These are phyloP conservation scores for Dioszegia aurantiaca DNA, from an alignment of 768 basidiomycete species.

Conservation along the genomic window DNA sequence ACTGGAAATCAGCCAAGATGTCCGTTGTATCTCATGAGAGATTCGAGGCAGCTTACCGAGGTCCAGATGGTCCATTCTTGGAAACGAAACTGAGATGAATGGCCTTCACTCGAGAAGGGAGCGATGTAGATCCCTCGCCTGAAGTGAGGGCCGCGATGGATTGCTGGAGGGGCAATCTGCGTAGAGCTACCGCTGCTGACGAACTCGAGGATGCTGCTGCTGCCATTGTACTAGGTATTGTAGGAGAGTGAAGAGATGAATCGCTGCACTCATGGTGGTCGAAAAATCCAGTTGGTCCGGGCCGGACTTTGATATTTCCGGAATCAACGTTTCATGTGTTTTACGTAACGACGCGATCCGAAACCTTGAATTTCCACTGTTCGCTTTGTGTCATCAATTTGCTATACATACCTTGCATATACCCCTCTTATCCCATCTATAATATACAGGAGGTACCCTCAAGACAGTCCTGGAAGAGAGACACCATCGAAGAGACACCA, in stretches of 20 bases:
- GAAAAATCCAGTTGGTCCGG: neutral
- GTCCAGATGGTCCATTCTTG: slow-evolving; percentile 31
- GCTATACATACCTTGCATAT: too few species aligned
- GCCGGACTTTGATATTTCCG: too few species aligned
- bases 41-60: slow-evolving; percentile 23
- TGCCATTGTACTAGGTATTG: neutral
- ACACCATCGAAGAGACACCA: too few species aligned
- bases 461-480: too few species aligned
- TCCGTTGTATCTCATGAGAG: neutral
- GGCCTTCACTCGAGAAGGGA: slow-evolving; percentile 21
- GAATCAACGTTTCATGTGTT: too few species aligned
- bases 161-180: slow-evolving; percentile 21
- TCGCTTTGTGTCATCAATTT: too few species aligned
- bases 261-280: neutral
- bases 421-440: too few species aligned
- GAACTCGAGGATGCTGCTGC: slow-evolving; percentile 1
- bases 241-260: neutral
- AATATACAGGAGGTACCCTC: too few species aligned
- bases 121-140: slow-evolving; percentile 13
- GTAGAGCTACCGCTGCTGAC: neutral
- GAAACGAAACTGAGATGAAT: slow-evolving; percentile 27
- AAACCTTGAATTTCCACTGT: too few species aligned
- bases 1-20: slow-evolving; percentile 8
- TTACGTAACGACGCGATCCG: too few species aligned
- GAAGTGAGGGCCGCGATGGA: slow-evolving; percentile 17